Evolutionary conservation across 208 protist genomes (phyloP), one percentile per base, ranked within the genome.

Genomic region (Trypanosoma cruzi): DNA sequence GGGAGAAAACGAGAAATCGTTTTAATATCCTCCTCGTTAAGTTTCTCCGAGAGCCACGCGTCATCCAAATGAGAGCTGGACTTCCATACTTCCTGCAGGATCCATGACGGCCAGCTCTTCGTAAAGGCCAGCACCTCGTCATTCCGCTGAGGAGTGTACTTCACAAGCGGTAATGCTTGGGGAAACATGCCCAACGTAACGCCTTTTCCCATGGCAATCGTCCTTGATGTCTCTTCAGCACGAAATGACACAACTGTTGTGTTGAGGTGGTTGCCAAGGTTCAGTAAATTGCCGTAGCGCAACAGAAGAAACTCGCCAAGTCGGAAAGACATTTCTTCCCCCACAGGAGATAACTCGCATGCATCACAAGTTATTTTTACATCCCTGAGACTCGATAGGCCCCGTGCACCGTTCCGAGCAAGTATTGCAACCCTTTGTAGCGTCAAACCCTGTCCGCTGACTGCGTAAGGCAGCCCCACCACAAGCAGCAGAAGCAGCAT

Each of bases 51-150:
- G 0, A 31, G 56, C 66, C 66, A 71, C 32, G 56, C 54, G 37
- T 71, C 66, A 64, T 71, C 66, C 16, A 62, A 6, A 46, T 71
- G 66, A 16, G 63, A 14, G 32, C 64, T 63, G 13, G 31, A 10
- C 48, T 32, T 56, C 66, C 66, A 71, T 28, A n/a, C 18, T 34
- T 64, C 32, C 32, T 48, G 24, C 40, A 71, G 20, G 46, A 64
- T 2, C 55, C 36, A 71, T 22, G 66, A 71, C 1, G 66, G 66
- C 66, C 66, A 71, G 48, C 66, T 71, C 46, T 56, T 55, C n/a
- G 66, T 64, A n/a, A 40, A 18, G 28, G 42, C 31, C 57, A 71
- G 32, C 11, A 64, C 29, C 48, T 48, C 34, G 36, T 71, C 66
- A 11, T 46, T 2, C n/a, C 8, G 8, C 44, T 55, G 46, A 18